A percentile compares a stretch with the other conserved stretches of the same genome.
Conservation (phyloP, 1,284 basidiomycete genomes). For the Hymenochaete sp. region DNA sequence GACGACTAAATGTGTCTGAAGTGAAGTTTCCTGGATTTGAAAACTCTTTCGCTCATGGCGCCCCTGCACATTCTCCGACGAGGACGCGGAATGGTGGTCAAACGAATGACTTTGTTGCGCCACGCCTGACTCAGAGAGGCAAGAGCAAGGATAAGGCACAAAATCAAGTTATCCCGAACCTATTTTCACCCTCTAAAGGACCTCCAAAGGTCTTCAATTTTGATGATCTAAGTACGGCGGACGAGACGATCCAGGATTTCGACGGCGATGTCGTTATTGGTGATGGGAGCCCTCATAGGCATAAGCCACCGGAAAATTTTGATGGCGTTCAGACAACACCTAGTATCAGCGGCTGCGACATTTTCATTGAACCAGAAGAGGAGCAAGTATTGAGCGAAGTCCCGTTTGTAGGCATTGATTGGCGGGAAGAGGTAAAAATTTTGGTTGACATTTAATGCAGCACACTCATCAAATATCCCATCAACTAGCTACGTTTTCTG, state of each 20-base stretch:
- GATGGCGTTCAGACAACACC: too few species aligned
- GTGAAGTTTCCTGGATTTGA: conserved; percentile 27
- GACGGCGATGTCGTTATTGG: conserved; percentile 7
- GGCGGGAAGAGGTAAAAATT: conserved; percentile 45
- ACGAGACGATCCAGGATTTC: conserved; percentile 16
- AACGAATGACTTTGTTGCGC: too few species aligned
- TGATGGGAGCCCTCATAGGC: conserved; percentile 2
- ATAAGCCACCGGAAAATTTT: not conserved
- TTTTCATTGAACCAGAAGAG: conserved; percentile 5
- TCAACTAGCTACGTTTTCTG: conserved; percentile 44
- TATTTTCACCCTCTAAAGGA: conserved; percentile 3
- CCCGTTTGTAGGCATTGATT: conserved; percentile 28
- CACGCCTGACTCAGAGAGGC: conserved; percentile 10
- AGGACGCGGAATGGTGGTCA: not conserved
- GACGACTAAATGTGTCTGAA: conserved; percentile 7
- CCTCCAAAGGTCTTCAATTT: not conserved
- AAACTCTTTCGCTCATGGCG: conserved; percentile 27
- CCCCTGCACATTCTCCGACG: conserved; percentile 18
- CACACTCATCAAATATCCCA: conserved; percentile 6
- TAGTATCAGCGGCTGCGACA: too few species aligned
- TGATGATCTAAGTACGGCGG: conserved; percentile 3
- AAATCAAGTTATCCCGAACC: conserved; percentile 4
- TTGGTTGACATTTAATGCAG: conserved; percentile 3
- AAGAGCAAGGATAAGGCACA: conserved; percentile 1
- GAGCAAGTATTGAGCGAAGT: not conserved